A percentile compares a stretch with the other conserved stretches of the same genome.
phyloP scores from a whole-genome alignment of 257 asterid genomes.

The Rauvolfia tetraphylla region DNA sequence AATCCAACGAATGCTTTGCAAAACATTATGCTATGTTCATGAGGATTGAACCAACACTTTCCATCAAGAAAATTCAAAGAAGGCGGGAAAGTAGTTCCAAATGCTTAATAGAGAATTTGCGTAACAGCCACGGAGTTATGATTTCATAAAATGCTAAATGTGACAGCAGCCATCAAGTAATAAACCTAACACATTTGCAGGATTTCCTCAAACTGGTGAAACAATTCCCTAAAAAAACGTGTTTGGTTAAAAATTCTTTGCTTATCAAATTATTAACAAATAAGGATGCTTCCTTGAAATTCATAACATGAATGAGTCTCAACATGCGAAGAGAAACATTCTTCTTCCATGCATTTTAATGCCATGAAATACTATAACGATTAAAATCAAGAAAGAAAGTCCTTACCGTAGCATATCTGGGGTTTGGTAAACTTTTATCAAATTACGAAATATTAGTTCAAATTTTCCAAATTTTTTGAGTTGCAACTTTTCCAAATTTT shows the following conservation, averaged over 20 bases:
- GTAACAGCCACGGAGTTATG: no score
- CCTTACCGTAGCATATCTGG: no score
- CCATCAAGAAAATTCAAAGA: not conserved
- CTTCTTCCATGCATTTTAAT: no score
- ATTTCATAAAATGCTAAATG: no score
- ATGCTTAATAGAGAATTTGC: no score
- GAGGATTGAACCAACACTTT: not conserved
- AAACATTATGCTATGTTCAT: not conserved
- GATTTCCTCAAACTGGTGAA: not conserved
- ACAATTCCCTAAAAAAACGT: not conserved
- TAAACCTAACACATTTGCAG: not conserved
- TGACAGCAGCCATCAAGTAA: no score
- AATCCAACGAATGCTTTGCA: not conserved
- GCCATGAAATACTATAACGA: no score
- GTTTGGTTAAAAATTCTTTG: not conserved
- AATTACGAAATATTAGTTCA: no score
- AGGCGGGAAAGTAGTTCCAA: not conserved
- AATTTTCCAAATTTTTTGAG: no score
- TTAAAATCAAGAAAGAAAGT: no score
- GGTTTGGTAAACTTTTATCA: no score
- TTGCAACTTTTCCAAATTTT: no score
- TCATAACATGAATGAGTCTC: not conserved
- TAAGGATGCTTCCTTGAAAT: not conserved
- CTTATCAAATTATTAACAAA: not conserved
- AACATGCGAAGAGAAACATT: not conserved